A percentile compares a stretch with the other conserved stretches of the same genome.
These are phyloP conservation scores for Thalassiosira profunda DNA, from an alignment of 108 stramenopile genomes.

Conservation along the genomic window DNA sequence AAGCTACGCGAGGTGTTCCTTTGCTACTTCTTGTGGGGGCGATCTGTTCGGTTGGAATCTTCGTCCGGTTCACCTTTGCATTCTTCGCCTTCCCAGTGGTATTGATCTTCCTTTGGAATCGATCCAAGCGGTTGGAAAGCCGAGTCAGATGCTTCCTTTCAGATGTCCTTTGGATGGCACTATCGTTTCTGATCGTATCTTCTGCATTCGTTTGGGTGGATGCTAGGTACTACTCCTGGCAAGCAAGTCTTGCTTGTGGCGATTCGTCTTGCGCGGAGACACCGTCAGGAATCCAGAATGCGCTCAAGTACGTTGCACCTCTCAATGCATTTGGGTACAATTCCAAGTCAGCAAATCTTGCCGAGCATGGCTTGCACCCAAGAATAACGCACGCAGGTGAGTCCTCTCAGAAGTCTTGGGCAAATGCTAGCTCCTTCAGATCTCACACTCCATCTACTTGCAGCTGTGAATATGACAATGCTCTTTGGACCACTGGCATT, in stretches of 20 bases:
- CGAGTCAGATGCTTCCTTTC: background rate
- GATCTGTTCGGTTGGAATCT: conserved; percentile 67
- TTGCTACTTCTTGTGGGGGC: conserved; percentile 46
- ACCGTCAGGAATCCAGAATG: background rate
- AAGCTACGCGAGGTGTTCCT: background rate
- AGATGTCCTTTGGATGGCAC: conserved; percentile 10
- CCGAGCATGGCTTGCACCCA: conserved; percentile 82
- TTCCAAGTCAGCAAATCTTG: conserved; percentile 64
- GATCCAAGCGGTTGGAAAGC: conserved; percentile 10
- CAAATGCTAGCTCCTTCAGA: background rate
- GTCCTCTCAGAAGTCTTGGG: background rate
- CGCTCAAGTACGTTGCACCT: conserved; percentile 57
- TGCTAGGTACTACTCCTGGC: conserved; percentile 43
- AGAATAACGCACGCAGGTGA: conserved; percentile 63
- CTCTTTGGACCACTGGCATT: conserved; percentile 74
- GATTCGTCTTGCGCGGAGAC: background rate
- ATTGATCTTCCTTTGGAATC: conserved; percentile 33
- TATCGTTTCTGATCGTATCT: conserved; percentile 37
- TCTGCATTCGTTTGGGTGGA: conserved; percentile 43
- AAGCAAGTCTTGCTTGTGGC: background rate
- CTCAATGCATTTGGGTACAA: conserved; percentile 83
- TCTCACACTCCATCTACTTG: background rate
- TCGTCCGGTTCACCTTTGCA: conserved; percentile 79
- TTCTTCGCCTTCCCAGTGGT: conserved; percentile 71
- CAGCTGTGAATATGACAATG: conserved; percentile 79